Evolutionary conservation across 257 asterid genomes (phyloP).

Genomic region (Perilla frutescens): DNA sequence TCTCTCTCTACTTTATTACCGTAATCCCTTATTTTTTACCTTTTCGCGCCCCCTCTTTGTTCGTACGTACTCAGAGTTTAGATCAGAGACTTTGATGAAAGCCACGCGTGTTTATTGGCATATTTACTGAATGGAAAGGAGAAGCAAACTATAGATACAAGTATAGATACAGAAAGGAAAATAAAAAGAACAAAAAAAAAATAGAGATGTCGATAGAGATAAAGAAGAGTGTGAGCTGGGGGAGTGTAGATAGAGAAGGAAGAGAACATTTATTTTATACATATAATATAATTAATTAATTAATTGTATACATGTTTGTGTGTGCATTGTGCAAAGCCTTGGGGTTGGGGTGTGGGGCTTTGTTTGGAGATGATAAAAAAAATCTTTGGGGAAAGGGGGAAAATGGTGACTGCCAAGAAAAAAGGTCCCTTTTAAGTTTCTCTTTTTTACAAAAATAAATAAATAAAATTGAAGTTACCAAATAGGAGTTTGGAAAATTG

Average conservation of each 20-base stretch:
- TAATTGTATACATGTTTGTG: constrained; percentile 31
- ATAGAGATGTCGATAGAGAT: constrained; percentile 37
- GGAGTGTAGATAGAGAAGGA: constrained; percentile 37
- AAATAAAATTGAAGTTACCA: background rate
- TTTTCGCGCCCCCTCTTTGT: constrained; percentile 40
- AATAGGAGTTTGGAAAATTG: background rate
- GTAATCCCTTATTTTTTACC: constrained; percentile 19
- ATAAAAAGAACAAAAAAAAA: constrained; percentile 22
- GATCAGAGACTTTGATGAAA: constrained; percentile 54
- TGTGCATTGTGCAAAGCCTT: constrained; percentile 20
- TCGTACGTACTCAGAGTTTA: constrained; percentile 41
- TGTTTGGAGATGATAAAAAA: constrained; percentile 23
- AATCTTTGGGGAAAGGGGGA: constrained; percentile 28
- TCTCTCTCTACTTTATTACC: constrained; percentile 32
- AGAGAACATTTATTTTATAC: constrained; percentile 30
- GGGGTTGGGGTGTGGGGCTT: constrained; percentile 12
- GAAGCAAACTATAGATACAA: constrained; percentile 36
- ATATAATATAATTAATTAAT: background rate
- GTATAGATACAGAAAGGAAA: constrained; percentile 24
- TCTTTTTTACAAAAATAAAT: background rate
- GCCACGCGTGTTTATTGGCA: constrained; percentile 47
- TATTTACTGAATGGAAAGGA: constrained; percentile 31
- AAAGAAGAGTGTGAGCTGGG: constrained; percentile 50
- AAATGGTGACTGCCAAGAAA: constrained; percentile 31
- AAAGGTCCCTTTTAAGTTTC: background rate